Conservation (phyloP, 257 asterid genomes). For the Plectranthus barbatus region DNA sequence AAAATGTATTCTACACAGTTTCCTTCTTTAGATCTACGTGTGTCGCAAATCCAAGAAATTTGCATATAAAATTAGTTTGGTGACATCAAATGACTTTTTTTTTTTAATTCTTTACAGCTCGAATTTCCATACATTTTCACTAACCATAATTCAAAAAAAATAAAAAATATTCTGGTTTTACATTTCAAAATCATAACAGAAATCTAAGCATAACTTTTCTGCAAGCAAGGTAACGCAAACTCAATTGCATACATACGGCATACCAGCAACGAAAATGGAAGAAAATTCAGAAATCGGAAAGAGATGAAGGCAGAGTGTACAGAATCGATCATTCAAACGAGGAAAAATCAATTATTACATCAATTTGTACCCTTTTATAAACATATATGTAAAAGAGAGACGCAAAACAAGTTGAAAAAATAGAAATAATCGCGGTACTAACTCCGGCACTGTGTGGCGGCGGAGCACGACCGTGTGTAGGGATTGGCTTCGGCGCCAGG, state of each 20-base stretch:
- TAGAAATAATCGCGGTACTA: background rate
- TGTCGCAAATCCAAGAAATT: background rate
- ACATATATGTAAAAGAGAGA: background rate
- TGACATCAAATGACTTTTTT: background rate
- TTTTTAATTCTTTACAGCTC: background rate
- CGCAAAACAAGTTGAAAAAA: background rate
- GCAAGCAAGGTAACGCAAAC: background rate
- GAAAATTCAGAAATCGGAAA: background rate
- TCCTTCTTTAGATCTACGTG: background rate
- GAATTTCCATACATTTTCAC: background rate
- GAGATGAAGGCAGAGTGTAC: background rate
- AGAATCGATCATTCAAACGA: conserved; percentile 12
- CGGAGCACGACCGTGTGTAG: conserved; percentile 59
- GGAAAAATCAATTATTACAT: conserved; percentile 24
- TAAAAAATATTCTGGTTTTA: background rate
- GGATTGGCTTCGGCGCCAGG: conserved; percentile 83
- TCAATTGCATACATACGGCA: background rate
- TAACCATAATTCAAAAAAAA: background rate
- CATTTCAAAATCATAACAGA: background rate
- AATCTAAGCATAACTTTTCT: no score
- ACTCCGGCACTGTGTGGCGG: conserved; percentile 81
- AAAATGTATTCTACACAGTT: background rate
- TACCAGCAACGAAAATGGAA: background rate
- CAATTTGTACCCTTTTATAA: conserved; percentile 8
- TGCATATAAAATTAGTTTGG: background rate